Evolutionary conservation across 768 basidiomycete genomes (phyloP).

Genomic region (Phanerochaete sordida): DNA sequence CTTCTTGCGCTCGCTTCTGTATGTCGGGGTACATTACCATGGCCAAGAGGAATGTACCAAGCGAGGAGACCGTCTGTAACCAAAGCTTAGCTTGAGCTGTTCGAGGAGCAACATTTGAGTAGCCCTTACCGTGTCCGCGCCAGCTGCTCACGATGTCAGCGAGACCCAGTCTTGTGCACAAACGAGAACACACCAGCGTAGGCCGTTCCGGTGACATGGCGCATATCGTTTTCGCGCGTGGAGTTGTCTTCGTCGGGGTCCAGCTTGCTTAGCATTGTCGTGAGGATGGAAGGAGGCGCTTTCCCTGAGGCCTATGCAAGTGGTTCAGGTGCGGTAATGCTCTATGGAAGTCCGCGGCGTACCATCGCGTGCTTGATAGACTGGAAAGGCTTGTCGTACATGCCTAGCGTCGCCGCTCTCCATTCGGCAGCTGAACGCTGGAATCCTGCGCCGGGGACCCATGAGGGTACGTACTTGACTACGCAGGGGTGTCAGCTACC

Average conservation of each 20-base stretch:
- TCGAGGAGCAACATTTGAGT: background rate
- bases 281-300: background rate
- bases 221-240: background rate
- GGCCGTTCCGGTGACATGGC: conserved; percentile 6
- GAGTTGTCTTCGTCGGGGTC: conserved; percentile 37
- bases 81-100: background rate
- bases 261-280: background rate
- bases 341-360: background rate
- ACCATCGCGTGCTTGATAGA: conserved; percentile 13
- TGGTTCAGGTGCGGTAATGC: too few species aligned
- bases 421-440: conserved; percentile 10
- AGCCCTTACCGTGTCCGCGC: conserved; percentile 7
- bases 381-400: conserved; percentile 12
- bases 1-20: background rate
- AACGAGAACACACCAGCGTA: conserved; percentile 5
- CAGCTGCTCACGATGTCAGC: background rate
- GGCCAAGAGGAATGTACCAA: background rate
- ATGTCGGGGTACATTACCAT: conserved; percentile 1
- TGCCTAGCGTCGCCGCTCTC: background rate
- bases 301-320: background rate
- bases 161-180: background rate
- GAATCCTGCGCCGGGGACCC: conserved; percentile 20
- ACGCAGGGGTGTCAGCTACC: too few species aligned
- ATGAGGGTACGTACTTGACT: conserved; percentile 20
- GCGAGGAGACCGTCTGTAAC: background rate